phyloP scores from a whole-genome alignment of 306 rosid genomes.

The Abrus precatorius region DNA sequence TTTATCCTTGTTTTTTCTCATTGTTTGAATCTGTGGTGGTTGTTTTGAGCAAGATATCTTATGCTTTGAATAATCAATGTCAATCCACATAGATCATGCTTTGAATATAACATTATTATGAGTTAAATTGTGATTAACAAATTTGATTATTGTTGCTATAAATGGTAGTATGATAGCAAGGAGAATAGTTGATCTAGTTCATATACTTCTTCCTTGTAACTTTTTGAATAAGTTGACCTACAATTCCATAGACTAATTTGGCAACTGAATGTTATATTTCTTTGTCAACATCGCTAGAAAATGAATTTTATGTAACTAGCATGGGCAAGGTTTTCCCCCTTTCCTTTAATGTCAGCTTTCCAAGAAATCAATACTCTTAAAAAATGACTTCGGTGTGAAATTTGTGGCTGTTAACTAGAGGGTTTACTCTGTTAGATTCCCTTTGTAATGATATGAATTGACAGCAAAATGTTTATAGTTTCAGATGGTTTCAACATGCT shows the following conservation, averaged over 20 bases:
- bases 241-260: neutral
- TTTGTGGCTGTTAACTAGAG: constrained; percentile 3
- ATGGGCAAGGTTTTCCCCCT: neutral
- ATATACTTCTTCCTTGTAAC: neutral
- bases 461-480: constrained; percentile 69
- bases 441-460: constrained; percentile 51
- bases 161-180: neutral
- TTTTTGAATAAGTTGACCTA: neutral
- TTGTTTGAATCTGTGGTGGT: constrained; percentile 21
- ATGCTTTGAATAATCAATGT: neutral
- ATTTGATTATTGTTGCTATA: neutral
- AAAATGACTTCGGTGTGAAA: constrained; percentile 1
- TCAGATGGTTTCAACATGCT: constrained; percentile 89
- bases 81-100: neutral
- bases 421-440: constrained; percentile 10
- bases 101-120: neutral
- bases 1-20: constrained; percentile 17
- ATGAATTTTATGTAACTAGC: neutral
- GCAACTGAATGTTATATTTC: neutral
- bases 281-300: neutral
- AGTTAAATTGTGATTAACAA: neutral
- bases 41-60: neutral
- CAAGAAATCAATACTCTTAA: constrained; percentile 10
- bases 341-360: neutral
- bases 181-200: neutral